These are phyloP conservation scores for Tulasnella sp. DNA, from an alignment of 768 basidiomycete genomes.

Conservation along the genomic window DNA sequence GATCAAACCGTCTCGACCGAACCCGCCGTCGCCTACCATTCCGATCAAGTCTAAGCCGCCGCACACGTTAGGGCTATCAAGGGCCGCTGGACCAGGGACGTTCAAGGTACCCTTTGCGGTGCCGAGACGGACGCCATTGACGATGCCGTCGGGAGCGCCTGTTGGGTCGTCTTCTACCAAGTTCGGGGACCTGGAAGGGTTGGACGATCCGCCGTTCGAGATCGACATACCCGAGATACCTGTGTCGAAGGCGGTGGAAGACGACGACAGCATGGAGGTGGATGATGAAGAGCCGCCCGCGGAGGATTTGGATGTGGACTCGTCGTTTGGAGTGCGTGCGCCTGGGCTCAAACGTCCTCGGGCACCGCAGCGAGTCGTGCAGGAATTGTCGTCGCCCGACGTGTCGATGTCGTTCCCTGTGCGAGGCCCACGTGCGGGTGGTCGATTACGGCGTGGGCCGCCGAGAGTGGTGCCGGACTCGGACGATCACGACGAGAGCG, in stretches of 20 bases:
- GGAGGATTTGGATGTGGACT: slow-evolving; percentile 17
- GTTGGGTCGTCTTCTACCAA: not conserved
- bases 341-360: not conserved
- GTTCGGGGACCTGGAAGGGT: not conserved
- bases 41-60: not conserved
- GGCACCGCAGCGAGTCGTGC: not conserved
- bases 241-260: not conserved
- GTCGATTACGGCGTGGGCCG: not conserved
- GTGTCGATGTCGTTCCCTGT: slow-evolving; percentile 21
- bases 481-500: slow-evolving; percentile 1
- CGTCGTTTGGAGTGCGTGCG: slow-evolving; percentile 1
- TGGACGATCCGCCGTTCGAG: not conserved
- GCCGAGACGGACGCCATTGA: not conserved
- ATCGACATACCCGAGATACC: not conserved
- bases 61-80: not conserved
- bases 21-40: not conserved
- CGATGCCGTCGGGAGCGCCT: not conserved
- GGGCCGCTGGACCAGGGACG: not conserved
- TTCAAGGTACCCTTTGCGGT: not conserved
- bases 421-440: not conserved
- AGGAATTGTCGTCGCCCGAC: slow-evolving; percentile 1
- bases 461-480: not conserved
- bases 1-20: not conserved
- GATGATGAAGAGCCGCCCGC: not conserved
- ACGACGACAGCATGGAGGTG: not conserved